Evolutionary conservation across 2,329 filamentous ascomycete species (phyloP), one percentile per base, ranked within the genome.

Genomic region (Fusarium circinatum): DNA sequence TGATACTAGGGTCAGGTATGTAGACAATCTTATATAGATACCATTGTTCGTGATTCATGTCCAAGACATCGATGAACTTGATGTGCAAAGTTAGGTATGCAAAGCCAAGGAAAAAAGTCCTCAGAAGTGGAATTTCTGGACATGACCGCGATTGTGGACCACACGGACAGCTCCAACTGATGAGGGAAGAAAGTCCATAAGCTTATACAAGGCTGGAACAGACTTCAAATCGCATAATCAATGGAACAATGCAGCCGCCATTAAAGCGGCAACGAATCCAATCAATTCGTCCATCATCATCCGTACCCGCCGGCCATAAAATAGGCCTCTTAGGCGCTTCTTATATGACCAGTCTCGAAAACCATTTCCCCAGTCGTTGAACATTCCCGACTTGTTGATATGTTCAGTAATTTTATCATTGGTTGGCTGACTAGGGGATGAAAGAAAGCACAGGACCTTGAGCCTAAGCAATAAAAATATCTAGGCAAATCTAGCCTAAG

Each of bases 111-210:
- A 1, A 32, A 32, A 65, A 47, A 54, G 42, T 30, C 32, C 48
- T 44, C 49, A 48, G 38, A 64, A 70, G 65, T 57, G 57, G 51
- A 59, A 72, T 62, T 45, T 69, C 42, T 68, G 63, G 68, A 59
- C 51, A 51, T 54, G 68, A 60, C 71, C 68, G 71, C 75, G 57
- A 74, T 74, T 75, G 68, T 58, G 63, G 71, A 55, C 56, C 57
- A 65, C 57, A 70, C 48, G 48, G 44, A 42, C 65, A 70, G 34
- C 26, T 49, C 55, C 49, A 57, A 28, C n/a, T 56, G 62, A 41
- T 54, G 44, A 60, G 44, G 30, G 59, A 41, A 62, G n/a, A 34
- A 52, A 49, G 24, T 44, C 20, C 30, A 42, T 42, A 36, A 48
- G 28, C 28, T 18, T 51, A 51, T 51, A 51, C 48, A 51, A 28